phyloP scores from a whole-genome alignment of 306 rosid genomes.

The Elaeagnus macrophylla region DNA sequence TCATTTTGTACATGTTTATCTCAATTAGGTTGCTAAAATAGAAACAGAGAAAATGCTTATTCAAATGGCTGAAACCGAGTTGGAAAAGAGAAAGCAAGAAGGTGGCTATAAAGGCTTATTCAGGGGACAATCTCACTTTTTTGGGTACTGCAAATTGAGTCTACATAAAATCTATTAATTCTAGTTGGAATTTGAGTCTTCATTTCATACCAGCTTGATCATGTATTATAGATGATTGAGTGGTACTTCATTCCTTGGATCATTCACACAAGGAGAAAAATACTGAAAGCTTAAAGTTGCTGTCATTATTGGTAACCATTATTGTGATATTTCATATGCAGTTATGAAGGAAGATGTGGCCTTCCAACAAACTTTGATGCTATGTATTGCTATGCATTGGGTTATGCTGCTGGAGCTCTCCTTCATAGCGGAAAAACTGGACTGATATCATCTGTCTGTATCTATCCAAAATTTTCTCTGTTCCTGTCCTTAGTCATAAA shows the following conservation, averaged over 20 bases:
- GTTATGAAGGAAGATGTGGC: slow-evolving; percentile 91
- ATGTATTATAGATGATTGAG: background rate
- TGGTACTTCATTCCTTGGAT: background rate
- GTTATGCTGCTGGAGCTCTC: slow-evolving; percentile 80
- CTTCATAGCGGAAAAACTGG: slow-evolving; percentile 84
- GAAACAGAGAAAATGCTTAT: slow-evolving; percentile 93
- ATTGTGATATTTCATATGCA: slow-evolving; percentile 20
- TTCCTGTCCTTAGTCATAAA: background rate
- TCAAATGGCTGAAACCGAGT: slow-evolving; percentile 84
- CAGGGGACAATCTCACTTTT: slow-evolving; percentile 79
- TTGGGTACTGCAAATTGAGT: slow-evolving; percentile 40
- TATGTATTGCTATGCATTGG: slow-evolving; percentile 83
- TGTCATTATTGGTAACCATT: background rate
- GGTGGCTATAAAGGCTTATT: slow-evolving; percentile 45
- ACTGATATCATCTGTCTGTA: slow-evolving; percentile 73
- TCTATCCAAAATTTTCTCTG: background rate
- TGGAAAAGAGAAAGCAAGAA: slow-evolving; percentile 58
- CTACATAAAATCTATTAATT: background rate
- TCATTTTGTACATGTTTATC: background rate
- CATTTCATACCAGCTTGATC: background rate
- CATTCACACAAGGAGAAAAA: background rate
- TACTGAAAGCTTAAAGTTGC: background rate
- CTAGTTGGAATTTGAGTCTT: background rate
- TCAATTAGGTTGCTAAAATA: slow-evolving; percentile 73
- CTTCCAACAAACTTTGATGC: slow-evolving; percentile 89